Evolutionary conservation across 805 yeast species (phyloP).

Genomic region (Maudiozyma barnettii): DNA sequence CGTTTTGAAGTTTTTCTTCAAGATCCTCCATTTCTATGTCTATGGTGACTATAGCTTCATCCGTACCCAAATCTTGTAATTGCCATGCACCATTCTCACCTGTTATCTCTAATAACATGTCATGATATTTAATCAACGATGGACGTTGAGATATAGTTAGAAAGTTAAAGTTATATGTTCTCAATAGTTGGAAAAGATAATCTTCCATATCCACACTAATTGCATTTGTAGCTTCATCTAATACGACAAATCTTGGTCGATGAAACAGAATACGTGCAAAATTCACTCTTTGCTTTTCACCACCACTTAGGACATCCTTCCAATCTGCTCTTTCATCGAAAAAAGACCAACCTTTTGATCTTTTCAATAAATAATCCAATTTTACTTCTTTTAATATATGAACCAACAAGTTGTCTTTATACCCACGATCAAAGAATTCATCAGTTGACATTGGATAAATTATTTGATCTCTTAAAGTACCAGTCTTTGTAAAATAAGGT

Average conservation of each 20-base stretch:
- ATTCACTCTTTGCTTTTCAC: constrained; percentile 84
- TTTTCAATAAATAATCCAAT: constrained; percentile 64
- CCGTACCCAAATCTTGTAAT: constrained; percentile 55
- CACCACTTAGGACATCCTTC: constrained; percentile 93
- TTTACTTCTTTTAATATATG: constrained; percentile 66
- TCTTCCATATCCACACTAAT: constrained; percentile 87
- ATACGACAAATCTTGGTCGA: constrained; percentile 68
- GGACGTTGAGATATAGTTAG: constrained; percentile 82
- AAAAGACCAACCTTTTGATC: constrained; percentile 45
- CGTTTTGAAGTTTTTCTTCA: constrained; percentile 48
- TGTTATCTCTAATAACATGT: constrained; percentile 58
- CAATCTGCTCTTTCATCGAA: constrained; percentile 50
- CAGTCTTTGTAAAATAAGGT: constrained; percentile 66
- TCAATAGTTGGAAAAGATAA: constrained; percentile 66
- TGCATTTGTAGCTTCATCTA: constrained; percentile 93
- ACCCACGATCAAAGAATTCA: constrained; percentile 67
- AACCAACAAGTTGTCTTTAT: constrained; percentile 58
- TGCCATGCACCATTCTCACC: constrained; percentile 49
- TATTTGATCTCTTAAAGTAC: constrained; percentile 83
- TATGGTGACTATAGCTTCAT: constrained; percentile 54
- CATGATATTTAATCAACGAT: constrained; percentile 75
- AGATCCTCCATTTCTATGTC: constrained; percentile 69
- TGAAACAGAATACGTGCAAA: constrained; percentile 80
- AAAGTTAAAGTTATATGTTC: constrained; percentile 59
- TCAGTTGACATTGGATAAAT: constrained; percentile 75